Percentiles rank a stretch among this genome's conserved stretches.
These are phyloP conservation scores for Pseudocercospora fijiensis DNA, from an alignment of 2,329 filamentous ascomycete species.

Conservation along the genomic window DNA sequence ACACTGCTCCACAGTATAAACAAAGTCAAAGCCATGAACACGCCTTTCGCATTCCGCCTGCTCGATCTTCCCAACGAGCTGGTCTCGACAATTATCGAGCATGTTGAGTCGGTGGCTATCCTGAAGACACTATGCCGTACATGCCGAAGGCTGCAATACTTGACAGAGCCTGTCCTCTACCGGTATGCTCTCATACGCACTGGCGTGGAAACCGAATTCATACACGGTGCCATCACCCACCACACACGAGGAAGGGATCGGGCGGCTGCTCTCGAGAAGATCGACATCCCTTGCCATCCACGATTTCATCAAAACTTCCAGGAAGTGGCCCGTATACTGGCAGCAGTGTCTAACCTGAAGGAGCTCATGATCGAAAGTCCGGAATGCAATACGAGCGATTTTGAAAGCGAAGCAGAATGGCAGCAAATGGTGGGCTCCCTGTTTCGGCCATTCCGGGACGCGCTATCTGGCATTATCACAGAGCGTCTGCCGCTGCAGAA, in stretches of 20 bases:
- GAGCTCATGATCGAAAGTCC: slow-evolving; percentile 28
- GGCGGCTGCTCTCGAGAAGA: slow-evolving; percentile 16
- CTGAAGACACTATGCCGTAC: slow-evolving; percentile 23
- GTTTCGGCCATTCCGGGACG: slow-evolving; percentile 21
- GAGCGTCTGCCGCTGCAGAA: slow-evolving; percentile 21
- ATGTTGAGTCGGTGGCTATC: slow-evolving; percentile 20
- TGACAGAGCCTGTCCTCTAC: slow-evolving; percentile 27
- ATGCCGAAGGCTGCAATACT: slow-evolving; percentile 21
- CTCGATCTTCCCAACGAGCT: slow-evolving; percentile 30
- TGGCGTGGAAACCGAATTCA: slow-evolving; percentile 1
- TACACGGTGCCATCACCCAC: slow-evolving; percentile 3
- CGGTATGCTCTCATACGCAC: slow-evolving; percentile 20
- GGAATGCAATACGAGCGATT: slow-evolving; percentile 23
- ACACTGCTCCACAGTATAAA: slow-evolving; percentile 11
- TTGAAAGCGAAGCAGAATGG: slow-evolving; percentile 24
- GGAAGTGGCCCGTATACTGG: slow-evolving; percentile 13
- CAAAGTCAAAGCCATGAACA: slow-evolving; percentile 21
- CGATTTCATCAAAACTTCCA: slow-evolving; percentile 16
- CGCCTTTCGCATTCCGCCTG: slow-evolving; percentile 22
- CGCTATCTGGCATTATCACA: neutral
- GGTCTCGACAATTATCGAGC: slow-evolving; percentile 25
- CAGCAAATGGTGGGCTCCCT: slow-evolving; percentile 18
- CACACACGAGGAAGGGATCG: slow-evolving; percentile 10
- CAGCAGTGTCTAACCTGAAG: slow-evolving; percentile 16
- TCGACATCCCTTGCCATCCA: slow-evolving; percentile 21